These are phyloP conservation scores for Candida oleophila DNA, from an alignment of 805 yeast species.

Conservation along the genomic window DNA sequence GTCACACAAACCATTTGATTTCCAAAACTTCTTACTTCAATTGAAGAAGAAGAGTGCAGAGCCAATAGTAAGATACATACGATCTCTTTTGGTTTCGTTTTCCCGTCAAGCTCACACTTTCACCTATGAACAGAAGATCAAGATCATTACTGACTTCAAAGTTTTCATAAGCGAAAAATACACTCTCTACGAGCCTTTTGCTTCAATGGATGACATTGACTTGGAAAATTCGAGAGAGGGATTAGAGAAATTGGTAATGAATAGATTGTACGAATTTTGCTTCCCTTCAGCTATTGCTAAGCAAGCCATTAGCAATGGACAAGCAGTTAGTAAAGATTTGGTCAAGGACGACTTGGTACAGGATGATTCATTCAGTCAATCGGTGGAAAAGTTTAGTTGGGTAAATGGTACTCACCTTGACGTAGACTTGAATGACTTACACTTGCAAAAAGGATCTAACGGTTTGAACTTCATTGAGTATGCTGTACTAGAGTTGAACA, in stretches of 20 bases:
- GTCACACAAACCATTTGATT: slow-evolving; percentile 65
- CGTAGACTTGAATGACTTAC: slow-evolving; percentile 45
- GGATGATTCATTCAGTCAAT: slow-evolving; percentile 53
- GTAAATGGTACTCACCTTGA: slow-evolving; percentile 76
- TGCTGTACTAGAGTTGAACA: slow-evolving; percentile 72
- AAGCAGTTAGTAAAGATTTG: neutral
- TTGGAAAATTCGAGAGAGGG: slow-evolving; percentile 83
- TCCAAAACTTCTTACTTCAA: slow-evolving; percentile 73
- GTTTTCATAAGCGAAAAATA: slow-evolving; percentile 66
- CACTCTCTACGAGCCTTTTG: slow-evolving; percentile 67
- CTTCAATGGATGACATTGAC: slow-evolving; percentile 52
- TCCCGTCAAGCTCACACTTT: slow-evolving; percentile 55
- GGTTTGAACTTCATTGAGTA: slow-evolving; percentile 47
- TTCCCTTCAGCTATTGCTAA: slow-evolving; percentile 73
- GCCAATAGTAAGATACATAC: slow-evolving; percentile 82
- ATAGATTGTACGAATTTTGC: slow-evolving; percentile 71
- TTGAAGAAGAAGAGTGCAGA: slow-evolving; percentile 77
- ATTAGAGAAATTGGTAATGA: slow-evolving; percentile 88
- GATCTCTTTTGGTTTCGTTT: slow-evolving; percentile 81
- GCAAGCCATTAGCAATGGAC: slow-evolving; percentile 5
- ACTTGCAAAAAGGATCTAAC: slow-evolving; percentile 22
- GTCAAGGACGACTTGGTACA: slow-evolving; percentile 50
- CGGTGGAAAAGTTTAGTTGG: slow-evolving; percentile 67
- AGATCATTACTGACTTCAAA: slow-evolving; percentile 76
- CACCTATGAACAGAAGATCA: slow-evolving; percentile 75